phyloP scores from a whole-genome alignment of 768 basidiomycete species.

The Cystobasidium ongulense region DNA sequence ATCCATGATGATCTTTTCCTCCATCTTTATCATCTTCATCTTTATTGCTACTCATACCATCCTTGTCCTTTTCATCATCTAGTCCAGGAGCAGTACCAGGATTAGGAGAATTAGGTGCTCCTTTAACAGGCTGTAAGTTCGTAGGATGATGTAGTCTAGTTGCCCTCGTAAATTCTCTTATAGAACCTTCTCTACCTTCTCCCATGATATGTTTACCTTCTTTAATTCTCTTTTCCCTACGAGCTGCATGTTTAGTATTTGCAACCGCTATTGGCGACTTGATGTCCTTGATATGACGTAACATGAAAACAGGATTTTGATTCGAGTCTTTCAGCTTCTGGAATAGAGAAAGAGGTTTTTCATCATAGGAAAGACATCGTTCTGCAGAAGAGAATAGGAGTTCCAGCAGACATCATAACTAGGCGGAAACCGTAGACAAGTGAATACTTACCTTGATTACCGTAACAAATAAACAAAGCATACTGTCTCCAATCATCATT shows the following conservation, averaged over 20 bases:
- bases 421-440: not conserved
- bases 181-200: conserved; percentile 33
- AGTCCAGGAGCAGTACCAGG: conserved; percentile 7
- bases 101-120: conserved; percentile 20
- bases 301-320: conserved; percentile 98
- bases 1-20: conserved; percentile 17
- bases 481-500: conserved; percentile 99
- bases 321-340: conserved; percentile 94
- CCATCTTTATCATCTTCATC: conserved; percentile 34
- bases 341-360: conserved; percentile 92
- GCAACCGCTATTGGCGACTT: conserved; percentile 94
- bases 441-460: conserved; percentile 60
- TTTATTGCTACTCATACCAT: conserved; percentile 31
- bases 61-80: conserved; percentile 21
- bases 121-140: conserved; percentile 43
- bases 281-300: conserved; percentile 92
- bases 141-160: conserved; percentile 45
- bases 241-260: conserved; percentile 84
- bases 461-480: conserved; percentile 99
- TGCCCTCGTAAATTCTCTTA: conserved; percentile 37
- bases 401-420: not conserved
- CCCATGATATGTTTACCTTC: conserved; percentile 35
- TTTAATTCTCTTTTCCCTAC: conserved; percentile 45
- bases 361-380: conserved; percentile 91
- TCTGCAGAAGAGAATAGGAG: conserved; percentile 51